Evolutionary conservation across 306 rosid genomes (phyloP).

Genomic region (Castanea mollissima): DNA sequence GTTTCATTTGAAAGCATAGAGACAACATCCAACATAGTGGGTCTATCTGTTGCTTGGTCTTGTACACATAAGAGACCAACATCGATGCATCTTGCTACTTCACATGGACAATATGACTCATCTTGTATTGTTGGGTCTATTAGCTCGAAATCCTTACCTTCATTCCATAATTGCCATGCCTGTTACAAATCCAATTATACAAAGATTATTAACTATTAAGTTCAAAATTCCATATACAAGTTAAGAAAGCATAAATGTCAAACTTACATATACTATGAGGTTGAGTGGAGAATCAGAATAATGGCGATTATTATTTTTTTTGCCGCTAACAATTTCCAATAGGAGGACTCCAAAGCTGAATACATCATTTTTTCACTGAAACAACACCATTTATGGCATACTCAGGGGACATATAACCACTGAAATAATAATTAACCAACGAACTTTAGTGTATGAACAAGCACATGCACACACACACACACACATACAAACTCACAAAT

Average conservation of each 20-base stretch:
- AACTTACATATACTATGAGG: conserved; percentile 22
- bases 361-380: conserved; percentile 24
- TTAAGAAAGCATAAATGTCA: too few species aligned
- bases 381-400: conserved; percentile 23
- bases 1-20: too few species aligned
- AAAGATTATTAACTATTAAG: neutral
- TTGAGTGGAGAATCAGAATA: neutral
- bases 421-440: too few species aligned
- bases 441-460: neutral
- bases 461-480: neutral
- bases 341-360: conserved; percentile 31
- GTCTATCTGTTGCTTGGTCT: too few species aligned
- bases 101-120: neutral
- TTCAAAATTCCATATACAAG: neutral
- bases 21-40: too few species aligned
- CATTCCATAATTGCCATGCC: conserved; percentile 20
- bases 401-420: conserved; percentile 18
- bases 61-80: too few species aligned
- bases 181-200: neutral
- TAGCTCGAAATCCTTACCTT: neutral
- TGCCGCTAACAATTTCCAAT: conserved; percentile 16
- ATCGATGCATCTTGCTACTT: neutral
- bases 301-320: neutral
- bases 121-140: neutral
- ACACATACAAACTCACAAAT: too few species aligned